These are phyloP conservation scores for Metschnikowia peoriensis DNA, from an alignment of 805 yeast species.

Conservation along the genomic window DNA sequence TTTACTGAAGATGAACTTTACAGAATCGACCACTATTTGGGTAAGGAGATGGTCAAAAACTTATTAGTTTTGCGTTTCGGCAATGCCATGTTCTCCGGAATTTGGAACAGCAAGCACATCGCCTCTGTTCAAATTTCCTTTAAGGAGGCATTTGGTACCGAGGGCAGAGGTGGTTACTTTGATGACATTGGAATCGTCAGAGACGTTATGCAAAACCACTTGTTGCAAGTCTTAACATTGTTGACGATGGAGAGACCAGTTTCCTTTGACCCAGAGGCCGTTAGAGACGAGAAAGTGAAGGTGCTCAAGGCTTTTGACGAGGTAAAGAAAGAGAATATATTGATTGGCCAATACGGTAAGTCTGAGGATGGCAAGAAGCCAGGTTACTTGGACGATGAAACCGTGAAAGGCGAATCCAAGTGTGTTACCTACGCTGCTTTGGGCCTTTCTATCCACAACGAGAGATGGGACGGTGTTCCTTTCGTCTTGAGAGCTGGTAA, in stretches of 20 bases:
- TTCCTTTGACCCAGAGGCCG: conserved; percentile 86
- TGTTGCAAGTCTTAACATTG: conserved; percentile 86
- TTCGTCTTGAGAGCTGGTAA: conserved; percentile 95
- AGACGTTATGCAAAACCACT: conserved; percentile 97
- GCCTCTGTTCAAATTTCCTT: conserved; percentile 83
- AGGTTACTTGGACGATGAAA: conserved; percentile 86
- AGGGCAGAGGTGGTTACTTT: conserved; percentile 98
- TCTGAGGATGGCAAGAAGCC: conserved; percentile 90
- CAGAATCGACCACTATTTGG: conserved; percentile 96
- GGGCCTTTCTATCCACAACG: conserved; percentile 75
- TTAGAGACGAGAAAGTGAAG: conserved; percentile 95
- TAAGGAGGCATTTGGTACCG: conserved; percentile 98
- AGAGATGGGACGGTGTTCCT: conserved; percentile 98
- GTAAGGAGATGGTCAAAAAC: conserved; percentile 97
- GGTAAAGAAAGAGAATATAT: conserved; percentile 60
- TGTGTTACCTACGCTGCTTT: conserved; percentile 93
- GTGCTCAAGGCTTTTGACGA: conserved; percentile 79
- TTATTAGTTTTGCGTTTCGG: conserved; percentile 86
- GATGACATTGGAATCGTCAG: conserved; percentile 93
- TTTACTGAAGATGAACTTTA: conserved; percentile 89
- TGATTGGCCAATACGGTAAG: conserved; percentile 84
- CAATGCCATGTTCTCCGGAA: conserved; percentile 80
- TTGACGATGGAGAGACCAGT: conserved; percentile 95
- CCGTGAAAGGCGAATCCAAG: conserved; percentile 77
- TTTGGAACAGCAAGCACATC: conserved; percentile 83